Percentiles rank a stretch among this genome's conserved stretches.
Evolutionary conservation across 768 basidiomycete genomes (phyloP).

Genomic region (Mycena indigotica): DNA sequence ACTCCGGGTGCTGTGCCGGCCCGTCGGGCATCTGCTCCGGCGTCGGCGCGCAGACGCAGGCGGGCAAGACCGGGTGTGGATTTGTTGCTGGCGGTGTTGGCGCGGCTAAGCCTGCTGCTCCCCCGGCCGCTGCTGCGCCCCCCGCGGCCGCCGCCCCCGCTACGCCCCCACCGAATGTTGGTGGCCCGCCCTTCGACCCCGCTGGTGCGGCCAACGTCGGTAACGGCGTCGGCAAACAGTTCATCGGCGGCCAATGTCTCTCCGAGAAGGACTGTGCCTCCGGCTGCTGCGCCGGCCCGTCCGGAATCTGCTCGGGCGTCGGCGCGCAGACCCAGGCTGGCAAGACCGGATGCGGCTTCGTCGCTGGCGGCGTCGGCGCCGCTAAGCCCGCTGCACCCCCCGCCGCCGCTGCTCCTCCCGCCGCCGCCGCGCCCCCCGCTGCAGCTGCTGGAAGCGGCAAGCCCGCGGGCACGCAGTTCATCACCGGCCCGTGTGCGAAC

Average conservation of each 20-base stretch:
- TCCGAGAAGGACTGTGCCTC: background rate
- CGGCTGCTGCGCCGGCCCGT: background rate
- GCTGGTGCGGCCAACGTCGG: background rate
- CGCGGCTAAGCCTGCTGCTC: background rate
- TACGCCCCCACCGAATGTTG: background rate
- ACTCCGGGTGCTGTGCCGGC: too few species aligned
- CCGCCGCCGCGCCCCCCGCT: background rate
- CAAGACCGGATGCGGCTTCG: background rate
- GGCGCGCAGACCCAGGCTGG: background rate
- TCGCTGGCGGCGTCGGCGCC: background rate
- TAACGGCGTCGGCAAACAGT: background rate
- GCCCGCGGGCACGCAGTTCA: constrained; percentile 6
- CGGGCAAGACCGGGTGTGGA: too few species aligned
- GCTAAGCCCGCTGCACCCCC: background rate
- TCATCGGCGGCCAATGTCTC: background rate
- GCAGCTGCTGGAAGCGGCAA: background rate
- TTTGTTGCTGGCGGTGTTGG: too few species aligned
- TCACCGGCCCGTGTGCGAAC: background rate
- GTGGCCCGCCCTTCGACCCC: background rate
- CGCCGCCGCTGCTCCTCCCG: background rate
- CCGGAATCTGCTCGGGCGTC: background rate
- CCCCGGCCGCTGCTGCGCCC: background rate
- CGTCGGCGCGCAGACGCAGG: too few species aligned
- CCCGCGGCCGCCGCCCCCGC: background rate
- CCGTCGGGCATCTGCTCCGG: too few species aligned